phyloP scores from a whole-genome alignment of 176 grass and related monocot genomes.

The Musa acuminata region DNA sequence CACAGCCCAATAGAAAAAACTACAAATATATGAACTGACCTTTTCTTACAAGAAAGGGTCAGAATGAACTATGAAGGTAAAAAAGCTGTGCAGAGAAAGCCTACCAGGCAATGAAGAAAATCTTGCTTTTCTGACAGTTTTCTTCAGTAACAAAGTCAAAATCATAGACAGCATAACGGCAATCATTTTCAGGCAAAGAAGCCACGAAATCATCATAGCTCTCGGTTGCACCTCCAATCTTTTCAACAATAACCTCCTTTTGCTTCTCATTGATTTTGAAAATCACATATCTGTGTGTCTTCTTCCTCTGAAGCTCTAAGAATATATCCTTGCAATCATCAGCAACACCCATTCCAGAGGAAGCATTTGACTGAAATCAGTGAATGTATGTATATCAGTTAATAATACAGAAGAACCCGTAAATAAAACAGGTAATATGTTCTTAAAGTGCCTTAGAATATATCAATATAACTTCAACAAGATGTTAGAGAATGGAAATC shows the following conservation, averaged over 20 bases:
- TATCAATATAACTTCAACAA: neutral
- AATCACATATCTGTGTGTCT: conserved; percentile 71
- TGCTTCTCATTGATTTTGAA: conserved; percentile 88
- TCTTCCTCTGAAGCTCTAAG: conserved; percentile 67
- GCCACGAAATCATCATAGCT: conserved; percentile 88
- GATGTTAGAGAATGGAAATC: neutral
- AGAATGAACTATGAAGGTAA: neutral
- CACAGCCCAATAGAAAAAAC: no score
- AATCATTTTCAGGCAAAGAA: conserved; percentile 89
- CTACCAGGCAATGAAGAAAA: conserved; percentile 96
- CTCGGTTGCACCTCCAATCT: conserved; percentile 72
- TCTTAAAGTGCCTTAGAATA: neutral
- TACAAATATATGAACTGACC: no score
- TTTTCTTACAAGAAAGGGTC: no score
- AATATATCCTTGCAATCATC: conserved; percentile 51
- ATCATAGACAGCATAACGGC: conserved; percentile 88
- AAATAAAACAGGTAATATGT: no score
- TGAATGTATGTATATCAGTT: neutral
- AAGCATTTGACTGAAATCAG: conserved; percentile 60
- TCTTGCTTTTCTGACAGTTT: conserved; percentile 95
- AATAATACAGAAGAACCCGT: neutral
- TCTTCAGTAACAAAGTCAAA: conserved; percentile 93
- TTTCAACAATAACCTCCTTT: conserved; percentile 81
- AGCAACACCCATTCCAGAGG: conserved; percentile 69
- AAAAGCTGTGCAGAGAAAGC: conserved; percentile 7